Base-by-base conservation (phyloP, 805 yeast genomes). In the Kodamaea laetipori region DNA sequence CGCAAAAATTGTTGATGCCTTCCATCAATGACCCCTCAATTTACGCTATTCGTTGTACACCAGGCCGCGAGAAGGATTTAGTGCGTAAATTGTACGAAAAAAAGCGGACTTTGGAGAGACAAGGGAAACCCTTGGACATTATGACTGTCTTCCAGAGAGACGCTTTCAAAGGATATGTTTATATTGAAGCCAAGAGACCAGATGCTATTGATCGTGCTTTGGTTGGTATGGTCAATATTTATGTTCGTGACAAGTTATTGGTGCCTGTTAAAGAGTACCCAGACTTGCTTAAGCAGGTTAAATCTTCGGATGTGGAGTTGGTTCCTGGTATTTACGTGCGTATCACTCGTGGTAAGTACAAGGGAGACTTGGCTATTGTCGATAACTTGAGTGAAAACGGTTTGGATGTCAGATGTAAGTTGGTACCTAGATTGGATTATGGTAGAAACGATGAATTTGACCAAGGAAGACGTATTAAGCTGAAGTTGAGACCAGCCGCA, bases 241-340 rank as follows among this genome's bases (percentile, higher is more conserved):
- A 84, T 55, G 59, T 71, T 34, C 70, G 77, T 43, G 84, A 85
- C 57, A 86, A 87, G 65, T 76, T 90, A 39, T 73, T 92, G 48
- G 97, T 94, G 37, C 99, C 99, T 4, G 94, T 94, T 46, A 88
- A 87, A 62, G 99, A 94, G 67, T 86, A 90, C 63, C 96, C 97
- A 1, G 95, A 90, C 63, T 74, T 94, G 57, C 74, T 94, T 61
- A 86, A 95, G 58, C 97, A 95, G 44, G 87, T 82, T 43, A 89
- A 86, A 64, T 81, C 95, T 0, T 79, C 88, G 41, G 98, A 90
- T 56, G 85, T 89, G 18, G 90, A 88, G 55, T 71, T 94, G 17
- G 84, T 83, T 37, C 97, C 96, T 6, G 99, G 99, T 16, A 81
- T 89, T 23, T 94, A 92, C 63, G 95, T 94, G 40, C 78, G 99